Base-by-base conservation (phyloP, 176 grass and related monocot genomes). In the Oryza glumipatula region DNA sequence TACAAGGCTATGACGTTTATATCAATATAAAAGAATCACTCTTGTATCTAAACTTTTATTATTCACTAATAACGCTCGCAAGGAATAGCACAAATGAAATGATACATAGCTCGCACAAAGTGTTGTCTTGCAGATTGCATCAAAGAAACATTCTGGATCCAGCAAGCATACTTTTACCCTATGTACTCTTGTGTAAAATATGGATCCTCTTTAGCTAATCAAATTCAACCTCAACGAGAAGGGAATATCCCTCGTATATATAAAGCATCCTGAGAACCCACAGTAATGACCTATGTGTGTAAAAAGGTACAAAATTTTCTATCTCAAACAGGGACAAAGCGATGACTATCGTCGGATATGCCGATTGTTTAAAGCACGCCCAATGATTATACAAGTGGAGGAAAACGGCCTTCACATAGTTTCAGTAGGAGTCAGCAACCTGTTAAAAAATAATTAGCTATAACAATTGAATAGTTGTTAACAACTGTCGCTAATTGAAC, bases 271-370 rank as follows among this genome's bases (percentile, higher is more conserved):
- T 11, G 44, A 72, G 73, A 68, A 63, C 19, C 79, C 46, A 87
- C 72, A 70, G 51, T 36, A 21, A 78, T 35, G 73, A 26, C 46
- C 52, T 75, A 73, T 49, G 19, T 86, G 36, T 67, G 75, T 68
- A 79, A 85, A 24, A 46, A 78, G 69, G 75, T 72, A 82, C 80
- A 90, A 90, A 87, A 83, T 83, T 90, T 83, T 35, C 84, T 83
- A 77, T 86, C 33, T 39, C 72, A 58, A 63, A 61, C 47, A 58
- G 56, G 13, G 22, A 44, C 65, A 12, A 52, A 80, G 39, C 65
- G 36, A 64, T 51, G 41, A 83, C 75, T 74, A 76, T 70, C 82
- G 73, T 21, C 26, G 15, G 74, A 74, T 63, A 78, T 36, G 65
- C 76, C 70, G 69, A 69, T 75, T 69, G 49, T 83, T 41, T 41